phyloP scores from a whole-genome alignment of 371 early-diverging fungal species.

The Mucor circinelloides region DNA sequence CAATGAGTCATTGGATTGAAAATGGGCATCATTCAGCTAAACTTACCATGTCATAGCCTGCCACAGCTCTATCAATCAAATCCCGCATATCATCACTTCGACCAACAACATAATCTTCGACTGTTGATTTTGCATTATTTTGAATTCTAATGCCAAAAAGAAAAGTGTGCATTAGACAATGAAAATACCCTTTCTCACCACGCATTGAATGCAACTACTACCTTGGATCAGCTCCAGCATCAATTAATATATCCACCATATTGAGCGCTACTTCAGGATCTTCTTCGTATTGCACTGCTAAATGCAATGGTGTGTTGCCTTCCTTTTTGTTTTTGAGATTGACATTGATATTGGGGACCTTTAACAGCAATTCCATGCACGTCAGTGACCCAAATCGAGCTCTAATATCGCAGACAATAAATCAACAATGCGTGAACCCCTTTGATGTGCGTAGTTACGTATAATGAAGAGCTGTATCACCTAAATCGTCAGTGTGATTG shows the following conservation, averaged over 20 bases:
- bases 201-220: not conserved
- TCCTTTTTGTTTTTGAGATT: constrained; percentile 54
- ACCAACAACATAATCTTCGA: constrained; percentile 15
- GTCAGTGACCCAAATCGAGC: constrained; percentile 59
- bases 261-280: constrained; percentile 55
- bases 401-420: constrained; percentile 29
- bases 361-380: constrained; percentile 59
- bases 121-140: constrained; percentile 27
- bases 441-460: constrained; percentile 44
- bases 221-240: constrained; percentile 60
- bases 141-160: constrained; percentile 19
- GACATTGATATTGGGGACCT: constrained; percentile 47
- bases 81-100: constrained; percentile 36
- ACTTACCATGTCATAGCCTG: constrained; percentile 34
- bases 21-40: no score
- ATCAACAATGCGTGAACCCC: not conserved
- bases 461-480: constrained; percentile 68
- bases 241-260: constrained; percentile 56
- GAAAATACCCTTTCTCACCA: no score
- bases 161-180: not conserved
- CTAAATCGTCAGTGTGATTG: constrained; percentile 62
- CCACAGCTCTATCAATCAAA: constrained; percentile 27
- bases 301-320: constrained; percentile 68
- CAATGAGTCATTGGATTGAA: not conserved
- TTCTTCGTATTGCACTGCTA: constrained; percentile 58